Conservation (phyloP, 2,329 filamentous ascomycete genomes). For the Colletotrichum coccodes region DNA sequence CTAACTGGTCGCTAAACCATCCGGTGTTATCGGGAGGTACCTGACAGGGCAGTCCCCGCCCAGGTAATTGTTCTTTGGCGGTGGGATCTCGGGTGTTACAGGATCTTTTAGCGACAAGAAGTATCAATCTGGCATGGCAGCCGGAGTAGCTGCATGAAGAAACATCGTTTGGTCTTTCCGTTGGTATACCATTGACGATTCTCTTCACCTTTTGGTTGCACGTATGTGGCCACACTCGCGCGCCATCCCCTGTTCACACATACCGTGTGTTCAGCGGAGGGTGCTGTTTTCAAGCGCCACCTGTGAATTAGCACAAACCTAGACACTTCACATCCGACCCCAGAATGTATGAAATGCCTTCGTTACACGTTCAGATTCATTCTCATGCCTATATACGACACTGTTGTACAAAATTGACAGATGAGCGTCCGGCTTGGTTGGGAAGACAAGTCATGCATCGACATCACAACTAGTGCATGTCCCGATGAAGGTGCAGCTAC, state of each 20-base stretch:
- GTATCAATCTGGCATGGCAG: too few relatives aligned
- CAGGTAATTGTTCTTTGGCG: too few relatives aligned
- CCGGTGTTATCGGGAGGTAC: neutral
- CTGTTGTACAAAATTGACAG: conserved; percentile 4
- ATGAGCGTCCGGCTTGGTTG: neutral
- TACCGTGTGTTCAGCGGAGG: neutral
- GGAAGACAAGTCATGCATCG: neutral
- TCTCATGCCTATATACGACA: conserved; percentile 4
- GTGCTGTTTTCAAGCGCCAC: neutral
- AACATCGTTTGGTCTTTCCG: too few relatives aligned
- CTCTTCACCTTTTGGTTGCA: too few relatives aligned
- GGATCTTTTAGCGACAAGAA: too few relatives aligned
- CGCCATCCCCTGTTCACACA: too few relatives aligned
- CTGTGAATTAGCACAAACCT: neutral
- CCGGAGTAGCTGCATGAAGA: too few relatives aligned
- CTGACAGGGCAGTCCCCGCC: neutral
- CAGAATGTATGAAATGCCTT: neutral
- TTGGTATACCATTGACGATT: too few relatives aligned
- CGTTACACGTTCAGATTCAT: conserved; percentile 1
- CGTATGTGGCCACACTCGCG: too few relatives aligned
- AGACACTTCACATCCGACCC: too few relatives aligned
- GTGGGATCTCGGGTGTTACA: too few relatives aligned
- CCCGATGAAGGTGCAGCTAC: neutral
- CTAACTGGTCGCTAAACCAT: conserved; percentile 11
- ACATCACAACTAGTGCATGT: neutral